Percentiles rank a stretch among this genome's conserved stretches.
These are phyloP conservation scores for Silybum marianum DNA, from an alignment of 129 eudicot genomes.

Conservation along the genomic window DNA sequence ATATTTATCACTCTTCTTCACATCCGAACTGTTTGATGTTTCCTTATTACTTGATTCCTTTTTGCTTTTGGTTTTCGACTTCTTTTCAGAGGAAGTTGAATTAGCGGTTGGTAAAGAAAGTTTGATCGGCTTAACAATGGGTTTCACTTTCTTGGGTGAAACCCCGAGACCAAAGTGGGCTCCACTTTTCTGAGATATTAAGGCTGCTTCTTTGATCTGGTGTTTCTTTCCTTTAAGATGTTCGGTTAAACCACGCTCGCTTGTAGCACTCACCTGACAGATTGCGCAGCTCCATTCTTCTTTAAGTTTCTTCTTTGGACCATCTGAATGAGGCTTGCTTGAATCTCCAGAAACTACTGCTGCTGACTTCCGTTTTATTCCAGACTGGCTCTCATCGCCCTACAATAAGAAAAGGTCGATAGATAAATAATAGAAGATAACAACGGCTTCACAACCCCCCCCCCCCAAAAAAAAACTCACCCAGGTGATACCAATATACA, in stretches of 20 bases:
- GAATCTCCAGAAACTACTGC: conserved; percentile 24
- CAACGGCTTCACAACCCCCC: neutral
- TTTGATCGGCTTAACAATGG: conserved; percentile 10
- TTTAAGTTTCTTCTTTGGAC: conserved; percentile 37
- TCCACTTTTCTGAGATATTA: conserved; percentile 43
- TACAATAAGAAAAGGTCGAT: conserved; percentile 26
- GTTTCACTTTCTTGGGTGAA: conserved; percentile 39
- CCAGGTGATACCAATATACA: neutral
- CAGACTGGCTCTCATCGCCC: conserved; percentile 35
- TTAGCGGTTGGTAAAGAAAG: conserved; percentile 10
- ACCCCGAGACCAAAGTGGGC: conserved; percentile 50
- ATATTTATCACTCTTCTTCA: conserved; percentile 23
- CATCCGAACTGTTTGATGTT: neutral
- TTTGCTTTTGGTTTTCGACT: neutral
- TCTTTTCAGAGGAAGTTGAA: neutral
- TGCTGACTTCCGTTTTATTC: conserved; percentile 56
- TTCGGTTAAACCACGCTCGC: conserved; percentile 46
- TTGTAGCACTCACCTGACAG: conserved; percentile 63
- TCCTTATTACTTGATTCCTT: neutral
- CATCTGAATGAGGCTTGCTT: conserved; percentile 25
- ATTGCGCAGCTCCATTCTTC: conserved; percentile 74
- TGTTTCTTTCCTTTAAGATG: conserved; percentile 74
- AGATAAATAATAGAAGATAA: too few relatives aligned
- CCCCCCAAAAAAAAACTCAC: neutral
- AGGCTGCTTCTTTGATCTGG: conserved; percentile 50